Evolutionary conservation across 441 rosid genomes (phyloP), one percentile per base, ranked within the genome.

Genomic region (Gossypium aridum): DNA sequence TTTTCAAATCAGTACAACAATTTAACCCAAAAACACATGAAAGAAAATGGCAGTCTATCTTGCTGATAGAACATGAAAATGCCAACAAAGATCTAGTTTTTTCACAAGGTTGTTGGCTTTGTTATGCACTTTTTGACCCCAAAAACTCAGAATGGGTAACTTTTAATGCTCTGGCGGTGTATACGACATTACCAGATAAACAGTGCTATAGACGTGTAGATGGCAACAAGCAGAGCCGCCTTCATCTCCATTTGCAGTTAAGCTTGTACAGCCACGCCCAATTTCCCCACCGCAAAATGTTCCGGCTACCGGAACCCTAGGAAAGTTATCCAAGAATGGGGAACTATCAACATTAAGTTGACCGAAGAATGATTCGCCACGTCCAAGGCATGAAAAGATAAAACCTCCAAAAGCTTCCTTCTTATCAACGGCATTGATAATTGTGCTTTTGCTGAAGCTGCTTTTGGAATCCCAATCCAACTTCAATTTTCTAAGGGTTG

Each of bases 241-340:
- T 53, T 28, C 74, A 56, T 75, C 67, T 73, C 75, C 85, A 6
- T 75, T 45, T 1, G 49, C 76, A 12, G 53, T 76, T 54, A 61
- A 71, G 71, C 49, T 64, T 26, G 77, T 70, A 26, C 72, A 51
- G 37, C 86, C 80, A 59, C 97, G 89, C 3, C 90, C 90, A 5
- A 92, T 89, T 79, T 94, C 97, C 70, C 97, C 94, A 0, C 76
- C 60, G 7, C 97, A 90, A 72, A 83, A 90, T 62, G 86, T 79
- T 79, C 99, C 97, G 0, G 90, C 91, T 63, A 86, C n/a, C 0
- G 90, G 94, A 68, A 81, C 81, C 62, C 66, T 87, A 0, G 98
- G 94, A 69, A 88, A 91, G 83, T 90, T 92, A 63, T 91, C 86
- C 74, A 79, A 45, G 68, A 94, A 79, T 0, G 97, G 97, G 7